A percentile compares a stretch with the other conserved stretches of the same genome.
phyloP scores from a whole-genome alignment of 1,284 basidiomycete species.

The Hemileia vastatrix region DNA sequence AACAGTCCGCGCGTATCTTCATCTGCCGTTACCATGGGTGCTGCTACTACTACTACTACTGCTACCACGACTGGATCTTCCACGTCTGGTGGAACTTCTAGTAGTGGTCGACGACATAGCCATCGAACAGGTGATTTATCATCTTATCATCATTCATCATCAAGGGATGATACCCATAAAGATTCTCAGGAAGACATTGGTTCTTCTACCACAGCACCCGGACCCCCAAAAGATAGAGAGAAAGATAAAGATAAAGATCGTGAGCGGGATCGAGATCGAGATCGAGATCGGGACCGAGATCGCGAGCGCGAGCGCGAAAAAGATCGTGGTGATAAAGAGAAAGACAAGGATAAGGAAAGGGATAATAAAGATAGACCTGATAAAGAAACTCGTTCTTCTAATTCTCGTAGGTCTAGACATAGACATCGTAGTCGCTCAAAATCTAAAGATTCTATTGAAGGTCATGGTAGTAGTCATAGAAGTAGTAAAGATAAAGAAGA shows the following conservation, averaged over 20 bases:
- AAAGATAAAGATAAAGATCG: conserved; percentile 3
- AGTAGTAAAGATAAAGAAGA: conserved; percentile 21
- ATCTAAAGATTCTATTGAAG: conserved; percentile 19
- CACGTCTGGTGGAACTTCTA: too few relatives aligned
- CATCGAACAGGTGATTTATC: too few relatives aligned
- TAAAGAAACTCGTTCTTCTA: background rate
- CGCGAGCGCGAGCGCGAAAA: too few relatives aligned
- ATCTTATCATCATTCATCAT: too few relatives aligned
- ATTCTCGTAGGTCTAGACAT: conserved; percentile 10
- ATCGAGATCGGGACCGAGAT: conserved; percentile 15
- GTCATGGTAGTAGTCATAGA: conserved; percentile 20
- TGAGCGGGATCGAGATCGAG: conserved; percentile 1
- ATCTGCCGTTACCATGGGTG: too few relatives aligned
- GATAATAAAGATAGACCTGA: conserved; percentile 18
- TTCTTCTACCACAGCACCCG: too few relatives aligned
- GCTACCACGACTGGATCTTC: too few relatives aligned
- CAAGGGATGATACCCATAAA: too few relatives aligned
- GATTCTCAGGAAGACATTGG: too few relatives aligned
- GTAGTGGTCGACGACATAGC: conserved; percentile 16
- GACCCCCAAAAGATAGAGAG: conserved; percentile 15
- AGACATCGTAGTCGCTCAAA: conserved; percentile 16
- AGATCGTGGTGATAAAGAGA: conserved; percentile 22
- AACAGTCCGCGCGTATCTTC: too few relatives aligned
- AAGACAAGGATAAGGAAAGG: too few relatives aligned
- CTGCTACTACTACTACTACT: too few relatives aligned